Evolutionary conservation across 1,284 basidiomycete species (phyloP).

Genomic region (Pyrrhoderma lamaoense): DNA sequence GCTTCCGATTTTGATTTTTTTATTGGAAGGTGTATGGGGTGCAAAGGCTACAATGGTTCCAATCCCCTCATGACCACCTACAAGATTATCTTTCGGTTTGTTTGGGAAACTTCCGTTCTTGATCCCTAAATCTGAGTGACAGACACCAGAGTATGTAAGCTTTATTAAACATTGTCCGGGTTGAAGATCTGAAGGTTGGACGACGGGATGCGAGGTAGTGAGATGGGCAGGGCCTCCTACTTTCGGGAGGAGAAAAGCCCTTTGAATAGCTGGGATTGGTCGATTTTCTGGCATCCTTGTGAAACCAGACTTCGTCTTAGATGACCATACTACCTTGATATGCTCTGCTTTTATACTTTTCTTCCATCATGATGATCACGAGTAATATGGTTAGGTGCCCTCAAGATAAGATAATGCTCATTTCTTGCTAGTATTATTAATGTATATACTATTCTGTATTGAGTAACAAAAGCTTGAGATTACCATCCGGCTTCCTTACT

Average conservation of each 20-base stretch:
- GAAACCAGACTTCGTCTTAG: too few relatives aligned
- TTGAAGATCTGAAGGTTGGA: conserved; percentile 34
- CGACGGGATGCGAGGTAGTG: conserved; percentile 24
- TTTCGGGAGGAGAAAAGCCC: conserved; percentile 24
- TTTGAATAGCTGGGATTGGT: conserved; percentile 25
- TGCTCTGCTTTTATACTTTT: too few relatives aligned
- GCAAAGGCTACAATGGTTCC: conserved; percentile 40
- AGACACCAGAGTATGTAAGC: conserved; percentile 33
- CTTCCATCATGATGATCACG: too few relatives aligned
- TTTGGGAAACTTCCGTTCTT: conserved; percentile 34
- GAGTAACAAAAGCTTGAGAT: too few relatives aligned
- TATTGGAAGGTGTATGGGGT: conserved; percentile 31
- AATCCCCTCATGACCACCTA: conserved; percentile 42
- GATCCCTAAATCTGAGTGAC: conserved; percentile 36
- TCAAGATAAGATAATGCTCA: too few relatives aligned
- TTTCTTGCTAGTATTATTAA: too few relatives aligned
- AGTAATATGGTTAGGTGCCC: too few relatives aligned
- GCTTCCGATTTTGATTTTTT: conserved; percentile 31
- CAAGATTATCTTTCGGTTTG: conserved; percentile 34
- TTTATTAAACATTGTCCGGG: conserved; percentile 41
- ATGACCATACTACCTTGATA: too few relatives aligned
- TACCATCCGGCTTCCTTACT: too few relatives aligned
- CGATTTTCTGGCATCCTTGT: too few relatives aligned
- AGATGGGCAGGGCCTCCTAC: conserved; percentile 16
- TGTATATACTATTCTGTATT: too few relatives aligned